Base-by-base conservation (phyloP, 345 rosid genomes). In the Turritis glabra region DNA sequence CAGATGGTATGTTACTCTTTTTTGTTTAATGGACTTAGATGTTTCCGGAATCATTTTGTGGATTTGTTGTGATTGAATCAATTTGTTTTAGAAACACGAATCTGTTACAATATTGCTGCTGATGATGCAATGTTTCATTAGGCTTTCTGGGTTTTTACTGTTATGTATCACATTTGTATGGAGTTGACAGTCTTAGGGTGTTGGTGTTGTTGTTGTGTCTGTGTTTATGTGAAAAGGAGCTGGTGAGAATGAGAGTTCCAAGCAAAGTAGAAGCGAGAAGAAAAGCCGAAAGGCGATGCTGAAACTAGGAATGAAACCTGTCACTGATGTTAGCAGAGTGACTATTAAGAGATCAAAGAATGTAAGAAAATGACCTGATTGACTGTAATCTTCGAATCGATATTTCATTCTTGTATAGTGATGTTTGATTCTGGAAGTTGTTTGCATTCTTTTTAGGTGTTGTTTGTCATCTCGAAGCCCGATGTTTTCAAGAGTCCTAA, bases 201-300 rank as follows among this genome's bases (percentile, higher is more conserved):
- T 15, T 66, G 1, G 40, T 76, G 14, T 68, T 51, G 30, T 50
- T 53, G 22, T 59, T 58, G 33, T 40, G 23, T 12, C 2, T 25
- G 7, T 30, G 56, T 57, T 33, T 30, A 53, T 74, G 43, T 43
- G 59, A 50, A n/a, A n/a, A 43, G 65, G 63, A 77, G 83, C 86
- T 85, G 97, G 87, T 73, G 86, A 82, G 8, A 82, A 85, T 81
- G 97, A 88, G 64, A 75, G 83, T 54, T 91, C 90, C 0, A 91
- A 88, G 82, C 97, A 91, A 73, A 89, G 95, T 74, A 83, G 93
- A 79, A 91, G 95, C 74, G 97, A 91, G 82, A 91, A 91, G 88
- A 91, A 88, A 79, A 88, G 90, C 65, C 85, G 96, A 14, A 91
- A 91, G 79, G 96, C 97, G 2, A 85, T 89, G 93, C 64, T 88